These are phyloP conservation scores for Arthrobotrys musiformis DNA, from an alignment of 2,329 filamentous ascomycete species.

Conservation along the genomic window DNA sequence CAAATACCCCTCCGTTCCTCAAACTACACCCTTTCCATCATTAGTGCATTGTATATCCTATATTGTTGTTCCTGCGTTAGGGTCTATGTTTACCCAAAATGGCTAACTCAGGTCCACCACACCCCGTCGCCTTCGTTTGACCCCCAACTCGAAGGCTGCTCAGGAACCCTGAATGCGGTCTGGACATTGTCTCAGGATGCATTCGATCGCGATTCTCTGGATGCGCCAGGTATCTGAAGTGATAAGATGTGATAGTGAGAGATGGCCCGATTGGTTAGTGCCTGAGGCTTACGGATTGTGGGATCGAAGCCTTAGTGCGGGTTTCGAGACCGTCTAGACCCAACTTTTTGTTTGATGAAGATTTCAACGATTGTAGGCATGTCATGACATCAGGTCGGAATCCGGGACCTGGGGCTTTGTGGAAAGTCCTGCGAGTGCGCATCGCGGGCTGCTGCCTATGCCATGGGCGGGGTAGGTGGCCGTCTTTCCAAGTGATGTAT, in stretches of 20 bases:
- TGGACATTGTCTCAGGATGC: slow-evolving; percentile 19
- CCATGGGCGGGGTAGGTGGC: background rate
- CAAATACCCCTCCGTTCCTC: background rate
- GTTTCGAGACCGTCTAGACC: no score
- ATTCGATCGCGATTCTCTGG: slow-evolving; percentile 29
- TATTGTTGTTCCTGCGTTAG: slow-evolving; percentile 40
- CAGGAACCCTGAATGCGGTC: slow-evolving; percentile 26
- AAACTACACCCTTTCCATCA: slow-evolving; percentile 9
- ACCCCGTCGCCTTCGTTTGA: slow-evolving; percentile 23
- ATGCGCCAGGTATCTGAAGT: slow-evolving; percentile 11
- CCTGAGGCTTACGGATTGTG: background rate
- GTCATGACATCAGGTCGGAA: slow-evolving; percentile 33
- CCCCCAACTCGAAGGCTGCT: background rate
- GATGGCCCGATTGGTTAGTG: background rate
- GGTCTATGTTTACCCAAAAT: slow-evolving; percentile 5
- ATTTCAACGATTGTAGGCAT: background rate
- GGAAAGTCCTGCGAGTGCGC: background rate
- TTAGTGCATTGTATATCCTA: background rate
- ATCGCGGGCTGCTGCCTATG: slow-evolving; percentile 12
- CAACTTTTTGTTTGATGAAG: slow-evolving; percentile 5
- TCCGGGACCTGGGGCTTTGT: slow-evolving; percentile 7
- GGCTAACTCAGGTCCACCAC: slow-evolving; percentile 27
- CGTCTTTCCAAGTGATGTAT: background rate
- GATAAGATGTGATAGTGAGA: background rate
- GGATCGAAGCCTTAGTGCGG: background rate